Percentiles rank a stretch among this genome's conserved stretches.
phyloP scores from a whole-genome alignment of 2,329 filamentous ascomycete species.

The Pseudocercospora eumusae region DNA sequence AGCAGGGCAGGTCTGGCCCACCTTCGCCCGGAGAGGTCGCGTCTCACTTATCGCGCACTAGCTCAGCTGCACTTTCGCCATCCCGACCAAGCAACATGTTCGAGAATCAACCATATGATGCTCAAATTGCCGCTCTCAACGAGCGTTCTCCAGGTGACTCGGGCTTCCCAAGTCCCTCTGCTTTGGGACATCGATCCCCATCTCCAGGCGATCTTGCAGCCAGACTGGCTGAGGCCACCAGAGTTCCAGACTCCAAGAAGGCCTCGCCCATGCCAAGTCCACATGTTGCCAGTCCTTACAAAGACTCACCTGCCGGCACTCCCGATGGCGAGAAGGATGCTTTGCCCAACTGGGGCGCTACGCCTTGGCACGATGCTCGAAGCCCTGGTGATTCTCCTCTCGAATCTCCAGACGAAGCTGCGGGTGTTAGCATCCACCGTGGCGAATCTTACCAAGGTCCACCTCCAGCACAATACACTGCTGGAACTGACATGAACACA shows the following conservation, averaged over 20 bases:
- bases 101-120: constrained; percentile 7
- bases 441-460: constrained; percentile 5
- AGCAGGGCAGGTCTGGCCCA: not conserved
- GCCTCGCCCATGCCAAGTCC: constrained; percentile 1
- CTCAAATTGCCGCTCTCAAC: constrained; percentile 15
- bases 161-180: constrained; percentile 4
- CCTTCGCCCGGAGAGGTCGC: constrained; percentile 10
- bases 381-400: constrained; percentile 12
- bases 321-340: constrained; percentile 7
- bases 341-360: constrained; percentile 2
- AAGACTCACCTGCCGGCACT: not conserved
- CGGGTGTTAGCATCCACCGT: not conserved
- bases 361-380: constrained; percentile 4
- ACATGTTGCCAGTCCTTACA: constrained; percentile 3
- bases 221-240: constrained; percentile 1
- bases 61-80: not conserved
- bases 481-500: constrained; percentile 11
- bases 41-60: constrained; percentile 10
- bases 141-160: not conserved
- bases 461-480: constrained; percentile 2
- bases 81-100: not conserved
- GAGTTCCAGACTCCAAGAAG: not conserved
- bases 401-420: constrained; percentile 1
- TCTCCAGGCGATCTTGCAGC: constrained; percentile 6
- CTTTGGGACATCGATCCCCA: not conserved